Base-by-base conservation (phyloP, 202 grass and related monocot species). In the Miscanthus sacchariflorus region DNA sequence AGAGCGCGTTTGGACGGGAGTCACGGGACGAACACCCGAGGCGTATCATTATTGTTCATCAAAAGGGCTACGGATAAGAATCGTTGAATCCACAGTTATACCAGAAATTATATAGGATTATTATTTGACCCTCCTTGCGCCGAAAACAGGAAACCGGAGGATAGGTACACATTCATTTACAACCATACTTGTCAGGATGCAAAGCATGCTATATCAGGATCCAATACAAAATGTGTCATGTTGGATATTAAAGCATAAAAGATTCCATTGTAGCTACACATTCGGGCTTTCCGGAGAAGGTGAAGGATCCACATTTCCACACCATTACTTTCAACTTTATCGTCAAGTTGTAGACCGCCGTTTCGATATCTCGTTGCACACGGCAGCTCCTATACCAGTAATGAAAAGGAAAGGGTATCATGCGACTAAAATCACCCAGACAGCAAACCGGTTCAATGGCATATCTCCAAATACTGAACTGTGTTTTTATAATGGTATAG, bases 131-230 rank as follows among this genome's bases (percentile, higher is more conserved):
- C 3, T 18, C 4, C 49, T 59, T 27, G 1, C 5, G 38, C 28
- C 68, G 14, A 49, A 77, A 24, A 59, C 36, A 38, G 36, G 10
- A 54, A 12, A 71, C 48, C 12, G 18, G 12, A 70, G 5, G 23
- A 70, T 49, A 56, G 36, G 28, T 80, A 77, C 30, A 85, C 59
- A 70, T 54, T 54, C 33, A 35, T 35, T 35, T 7, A 74, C 69
- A 89, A 5, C 2, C 70, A 61, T 58, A 70, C 12, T 76, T 81
- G 46, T 76, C 77, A 81, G 77, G 24, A 69, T 89, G 59, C 42
- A 72, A n/a, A 11, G 12, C 68, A 49, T 56, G 64, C 28, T 52
- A 69, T 50, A 70, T 85, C 58, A 70, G 59, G 36, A 85, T 81
- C 35, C 25, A 76, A 19, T 56, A 70, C 28, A 81, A 9, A 40